A percentile compares a stretch with the other conserved stretches of the same genome.
These are phyloP conservation scores for Microstroma glucosiphilum DNA, from an alignment of 1,284 basidiomycete species.

Conservation along the genomic window DNA sequence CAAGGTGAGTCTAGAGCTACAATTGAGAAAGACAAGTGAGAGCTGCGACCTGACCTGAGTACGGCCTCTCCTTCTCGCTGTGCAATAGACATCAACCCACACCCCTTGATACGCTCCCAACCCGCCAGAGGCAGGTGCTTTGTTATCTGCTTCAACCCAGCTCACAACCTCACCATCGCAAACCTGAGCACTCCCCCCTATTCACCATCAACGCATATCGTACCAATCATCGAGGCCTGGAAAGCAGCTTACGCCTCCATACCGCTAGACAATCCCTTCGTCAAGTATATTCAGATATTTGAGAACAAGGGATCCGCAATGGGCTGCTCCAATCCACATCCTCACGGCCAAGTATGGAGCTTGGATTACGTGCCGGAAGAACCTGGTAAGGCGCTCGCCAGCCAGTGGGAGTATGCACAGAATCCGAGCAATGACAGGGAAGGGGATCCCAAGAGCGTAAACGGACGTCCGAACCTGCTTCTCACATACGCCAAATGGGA, in stretches of 20 bases:
- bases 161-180: constrained; percentile 84
- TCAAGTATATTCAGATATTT: constrained; percentile 51
- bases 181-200: constrained; percentile 57
- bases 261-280: constrained; percentile 40
- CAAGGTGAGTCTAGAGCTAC: constrained; percentile 10
- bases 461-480: constrained; percentile 66
- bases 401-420: constrained; percentile 29
- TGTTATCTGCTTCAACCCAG: constrained; percentile 81
- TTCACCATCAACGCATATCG: constrained; percentile 59
- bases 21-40: not conserved
- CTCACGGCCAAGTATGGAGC: constrained; percentile 89
- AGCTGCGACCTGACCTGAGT: not conserved
- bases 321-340: constrained; percentile 94
- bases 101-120: constrained; percentile 60
- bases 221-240: constrained; percentile 71
- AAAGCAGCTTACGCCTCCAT: constrained; percentile 42
- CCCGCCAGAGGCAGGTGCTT: constrained; percentile 79
- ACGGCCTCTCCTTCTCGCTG: not conserved
- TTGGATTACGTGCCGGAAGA: constrained; percentile 46
- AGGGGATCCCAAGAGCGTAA: constrained; percentile 58
- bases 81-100: constrained; percentile 10
- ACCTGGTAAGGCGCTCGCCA: constrained; percentile 33
- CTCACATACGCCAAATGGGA: constrained; percentile 79
- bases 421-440: constrained; percentile 24
- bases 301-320: constrained; percentile 93